These are phyloP conservation scores for Fragaria nilgerrensis DNA, from an alignment of 306 rosid genomes.

Conservation along the genomic window DNA sequence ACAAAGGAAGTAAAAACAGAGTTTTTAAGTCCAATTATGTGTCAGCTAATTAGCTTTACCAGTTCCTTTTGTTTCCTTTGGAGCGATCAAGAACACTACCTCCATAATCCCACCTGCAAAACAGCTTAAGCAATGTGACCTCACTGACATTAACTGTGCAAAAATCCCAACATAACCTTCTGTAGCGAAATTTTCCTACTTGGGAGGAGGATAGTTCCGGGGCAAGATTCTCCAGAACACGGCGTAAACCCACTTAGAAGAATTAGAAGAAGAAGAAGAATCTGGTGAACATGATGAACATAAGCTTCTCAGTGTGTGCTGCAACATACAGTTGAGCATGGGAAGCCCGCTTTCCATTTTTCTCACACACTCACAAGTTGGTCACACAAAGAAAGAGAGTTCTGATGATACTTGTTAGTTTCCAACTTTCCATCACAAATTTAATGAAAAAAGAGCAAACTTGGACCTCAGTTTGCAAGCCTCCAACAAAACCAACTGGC, in stretches of 20 bases:
- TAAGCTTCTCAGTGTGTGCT: slow-evolving; percentile 62
- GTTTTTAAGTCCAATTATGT: slow-evolving; percentile 13
- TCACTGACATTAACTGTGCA: background rate
- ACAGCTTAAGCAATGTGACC: slow-evolving; percentile 16
- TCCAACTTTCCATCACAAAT: slow-evolving; percentile 27
- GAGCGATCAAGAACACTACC: slow-evolving; percentile 72
- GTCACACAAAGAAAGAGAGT: slow-evolving; percentile 18
- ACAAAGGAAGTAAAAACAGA: background rate
- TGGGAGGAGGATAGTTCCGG: slow-evolving; percentile 86
- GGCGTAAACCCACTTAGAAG: slow-evolving; percentile 89
- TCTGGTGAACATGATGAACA: slow-evolving; percentile 54
- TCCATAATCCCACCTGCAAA: slow-evolving; percentile 86
- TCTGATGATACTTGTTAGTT: slow-evolving; percentile 3
- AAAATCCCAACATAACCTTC: no score
- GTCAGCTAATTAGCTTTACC: slow-evolving; percentile 36
- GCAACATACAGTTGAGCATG: slow-evolving; percentile 71
- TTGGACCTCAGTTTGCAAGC: slow-evolving; percentile 16
- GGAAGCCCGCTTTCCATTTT: slow-evolving; percentile 74
- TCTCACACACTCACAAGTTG: slow-evolving; percentile 5
- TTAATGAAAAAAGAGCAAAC: slow-evolving; percentile 22
- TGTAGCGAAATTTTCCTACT: slow-evolving; percentile 33
- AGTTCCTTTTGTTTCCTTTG: slow-evolving; percentile 87
- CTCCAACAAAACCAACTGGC: slow-evolving; percentile 36
- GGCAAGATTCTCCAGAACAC: slow-evolving; percentile 88
- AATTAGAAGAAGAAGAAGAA: slow-evolving; percentile 46